A percentile compares a stretch with the other conserved stretches of the same genome.
Conservation (phyloP, 2,329 filamentous ascomycete genomes). For the Monosporascus sp. region DNA sequence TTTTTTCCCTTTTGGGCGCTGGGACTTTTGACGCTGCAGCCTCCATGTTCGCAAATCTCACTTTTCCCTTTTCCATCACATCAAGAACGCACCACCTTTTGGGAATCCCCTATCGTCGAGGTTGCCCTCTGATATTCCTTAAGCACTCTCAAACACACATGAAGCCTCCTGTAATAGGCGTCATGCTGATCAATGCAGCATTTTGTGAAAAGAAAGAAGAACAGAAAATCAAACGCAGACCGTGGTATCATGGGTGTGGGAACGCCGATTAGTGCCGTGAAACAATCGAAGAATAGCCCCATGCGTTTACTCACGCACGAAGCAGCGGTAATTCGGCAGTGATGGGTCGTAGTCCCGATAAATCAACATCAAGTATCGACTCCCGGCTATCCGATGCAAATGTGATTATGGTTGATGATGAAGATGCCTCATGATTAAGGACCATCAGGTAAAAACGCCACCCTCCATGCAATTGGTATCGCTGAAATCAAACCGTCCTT, state of each 20-base stretch:
- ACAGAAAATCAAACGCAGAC: slow-evolving; percentile 23
- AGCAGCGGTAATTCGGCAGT: slow-evolving; percentile 9
- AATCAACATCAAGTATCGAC: slow-evolving; percentile 4
- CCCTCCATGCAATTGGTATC: slow-evolving; percentile 27
- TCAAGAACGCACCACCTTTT: neutral
- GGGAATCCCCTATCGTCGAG: neutral
- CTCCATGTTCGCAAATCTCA: neutral
- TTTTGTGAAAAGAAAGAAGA: slow-evolving; percentile 1
- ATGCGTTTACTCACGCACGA: slow-evolving; percentile 10
- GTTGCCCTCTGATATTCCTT: neutral
- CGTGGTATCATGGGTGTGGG: slow-evolving; percentile 29
- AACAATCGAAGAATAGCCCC: slow-evolving; percentile 17
- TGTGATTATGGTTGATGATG: slow-evolving; percentile 17
- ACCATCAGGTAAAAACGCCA: slow-evolving; percentile 24
- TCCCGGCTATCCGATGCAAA: slow-evolving; percentile 10
- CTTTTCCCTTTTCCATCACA: neutral
- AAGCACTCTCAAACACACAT: neutral
- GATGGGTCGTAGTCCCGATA: slow-evolving; percentile 8
- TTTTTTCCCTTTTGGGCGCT: neutral
- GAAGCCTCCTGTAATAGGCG: neutral
- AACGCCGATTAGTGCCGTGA: slow-evolving; percentile 25
- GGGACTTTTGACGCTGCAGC: neutral
- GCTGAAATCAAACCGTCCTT: slow-evolving; percentile 24
- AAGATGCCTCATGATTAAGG: slow-evolving; percentile 21
- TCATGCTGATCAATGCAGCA: neutral